These are phyloP conservation scores for Sporisorium reilianum DNA, from an alignment of 1,284 basidiomycete species.

Conservation along the genomic window DNA sequence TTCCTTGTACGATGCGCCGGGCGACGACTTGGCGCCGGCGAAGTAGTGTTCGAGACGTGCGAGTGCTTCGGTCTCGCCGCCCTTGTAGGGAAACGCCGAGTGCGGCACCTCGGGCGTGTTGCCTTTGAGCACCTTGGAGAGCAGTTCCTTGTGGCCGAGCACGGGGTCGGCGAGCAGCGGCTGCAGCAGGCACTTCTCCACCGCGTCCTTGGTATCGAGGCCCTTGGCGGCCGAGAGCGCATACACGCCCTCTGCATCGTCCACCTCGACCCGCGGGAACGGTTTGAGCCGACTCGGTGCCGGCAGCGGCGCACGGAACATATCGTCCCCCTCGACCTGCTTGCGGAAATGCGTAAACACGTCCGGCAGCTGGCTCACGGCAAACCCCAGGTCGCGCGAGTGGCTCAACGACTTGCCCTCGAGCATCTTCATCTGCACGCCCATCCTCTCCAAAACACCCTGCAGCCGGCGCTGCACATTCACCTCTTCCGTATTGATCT, in stretches of 20 bases:
- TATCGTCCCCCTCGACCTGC: constrained; percentile 54
- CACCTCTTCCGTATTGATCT: constrained; percentile 67
- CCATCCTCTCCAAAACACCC: constrained; percentile 3
- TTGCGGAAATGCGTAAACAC: constrained; percentile 64
- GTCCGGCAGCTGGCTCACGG: constrained; percentile 58
- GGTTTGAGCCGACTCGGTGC: constrained; percentile 54
- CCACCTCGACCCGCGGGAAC: constrained; percentile 30
- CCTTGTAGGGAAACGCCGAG: constrained; percentile 56
- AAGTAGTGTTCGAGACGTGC: constrained; percentile 56
- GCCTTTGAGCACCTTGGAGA: constrained; percentile 16
- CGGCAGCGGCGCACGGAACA: constrained; percentile 44
- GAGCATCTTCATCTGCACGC: constrained; percentile 25
- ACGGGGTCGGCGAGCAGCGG: constrained; percentile 52
- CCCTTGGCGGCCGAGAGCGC: constrained; percentile 20
- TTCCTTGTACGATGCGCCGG: constrained; percentile 55
- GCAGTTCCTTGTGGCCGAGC: constrained; percentile 33
- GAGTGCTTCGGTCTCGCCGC: constrained; percentile 61
- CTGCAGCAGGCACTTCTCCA: constrained; percentile 44
- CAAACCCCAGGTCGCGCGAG: constrained; percentile 45
- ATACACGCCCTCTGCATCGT: constrained; percentile 38
- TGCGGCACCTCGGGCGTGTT: constrained; percentile 22
- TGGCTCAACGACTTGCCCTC: constrained; percentile 49
- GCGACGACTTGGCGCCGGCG: constrained; percentile 20
- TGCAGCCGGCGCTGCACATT: constrained; percentile 47
- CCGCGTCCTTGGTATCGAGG: constrained; percentile 17